Evolutionary conservation across 768 basidiomycete genomes (phyloP), one percentile per base, ranked within the genome.

Genomic region (Terana coerulea): DNA sequence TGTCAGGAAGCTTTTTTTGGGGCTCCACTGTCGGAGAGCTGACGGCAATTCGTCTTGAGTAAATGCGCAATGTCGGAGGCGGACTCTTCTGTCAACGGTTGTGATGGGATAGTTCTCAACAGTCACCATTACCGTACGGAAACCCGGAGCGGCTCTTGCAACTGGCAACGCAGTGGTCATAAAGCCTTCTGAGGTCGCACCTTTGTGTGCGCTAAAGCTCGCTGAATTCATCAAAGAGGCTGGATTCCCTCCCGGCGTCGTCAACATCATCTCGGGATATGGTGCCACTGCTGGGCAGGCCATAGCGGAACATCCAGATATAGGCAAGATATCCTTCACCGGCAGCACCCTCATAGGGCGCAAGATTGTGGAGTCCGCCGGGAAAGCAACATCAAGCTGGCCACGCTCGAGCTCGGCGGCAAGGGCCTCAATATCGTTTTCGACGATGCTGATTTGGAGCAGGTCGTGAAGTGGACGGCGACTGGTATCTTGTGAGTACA

Each of bases 101-200:
- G n/a, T n/a, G n/a, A n/a, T n/a, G n/a, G n/a, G n/a, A n/a, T n/a
- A n/a, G n/a, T n/a, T n/a, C n/a, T n/a, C n/a, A n/a, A n/a, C n/a
- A 72, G 72, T 81, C 47, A 67, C 77, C 47, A 86, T 91, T 81
- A 67, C 84, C 52, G 61, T 78, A 1, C 88, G 86, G 86, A 90
- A 92, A 67, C 59, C 87, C 49, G 87, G 70, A 0, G 88, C 89
- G 7, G 88, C 88, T 1, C 74, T 91, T 31, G 88, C 90, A 2
- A 80, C 82, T 2, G 90, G 91, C 42, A 91, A 91, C 68, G 70
- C 79, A 3, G 73, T 93, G 53, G 74, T 95, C 51, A 70, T 93
- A 61, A 94, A 91, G 72, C 84, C 89, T 5, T 90, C 88, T 1
- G 89, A 91, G 59, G 73, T 89, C 54, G 90, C 88, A 0, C 86